A percentile compares a stretch with the other conserved stretches of the same genome.
Evolutionary conservation across 345 rosid genomes (phyloP).

Genomic region (thale cress (Arabidopsis thaliana)): TAIR10.1 NC_003076.8:16248501-16249000

Average conservation of each 20-base stretch:
- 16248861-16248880: not conserved
- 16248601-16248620: conserved; percentile 17
- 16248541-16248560: conserved; percentile 55
- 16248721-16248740: conserved; percentile 73
- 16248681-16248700: not conserved
- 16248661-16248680: conserved; percentile 5
- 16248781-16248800: conserved; percentile 74
- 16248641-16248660: not conserved
- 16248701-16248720: conserved; percentile 57
- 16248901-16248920: not conserved
- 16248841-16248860: not conserved
- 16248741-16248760: conserved; percentile 62
- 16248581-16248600: conserved; percentile 64
- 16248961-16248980: conserved; percentile 49
- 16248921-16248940: not conserved
- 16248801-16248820: conserved; percentile 53
- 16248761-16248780: conserved; percentile 80
- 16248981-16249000: conserved; percentile 84
- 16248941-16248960: conserved; percentile 1
- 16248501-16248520: conserved; percentile 59
- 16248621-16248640: not conserved
- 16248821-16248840: conserved; percentile 15
- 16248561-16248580: conserved; percentile 66
- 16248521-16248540: conserved; percentile 67
- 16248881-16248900: not conserved